phyloP scores from a whole-genome alignment of 345 rosid genomes.

The Moringa oleifera region DNA sequence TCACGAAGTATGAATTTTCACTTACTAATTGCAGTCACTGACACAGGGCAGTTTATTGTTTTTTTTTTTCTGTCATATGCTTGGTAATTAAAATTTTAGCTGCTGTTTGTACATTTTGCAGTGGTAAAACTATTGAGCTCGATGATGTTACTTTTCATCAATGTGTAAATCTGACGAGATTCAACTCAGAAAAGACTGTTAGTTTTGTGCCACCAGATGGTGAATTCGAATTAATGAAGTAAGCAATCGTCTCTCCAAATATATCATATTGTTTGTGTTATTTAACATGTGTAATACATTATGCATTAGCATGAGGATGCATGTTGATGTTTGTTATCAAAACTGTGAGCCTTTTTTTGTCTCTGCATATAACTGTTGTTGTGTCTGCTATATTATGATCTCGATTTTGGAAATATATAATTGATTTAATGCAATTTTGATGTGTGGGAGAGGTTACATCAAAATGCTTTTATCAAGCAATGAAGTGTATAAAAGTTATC shows the following conservation, averaged over 20 bases:
- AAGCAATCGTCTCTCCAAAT: constrained; percentile 16
- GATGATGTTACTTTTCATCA: constrained; percentile 99
- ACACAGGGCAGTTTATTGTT: neutral
- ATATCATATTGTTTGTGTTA: neutral
- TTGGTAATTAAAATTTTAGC: neutral
- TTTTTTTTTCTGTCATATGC: too few relatives aligned
- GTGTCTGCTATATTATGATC: too few relatives aligned
- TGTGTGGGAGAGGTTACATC: neutral
- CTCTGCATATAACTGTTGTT: too few relatives aligned
- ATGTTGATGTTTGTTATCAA: neutral
- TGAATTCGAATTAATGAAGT: constrained; percentile 99
- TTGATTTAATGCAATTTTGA: neutral
- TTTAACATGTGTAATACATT: neutral
- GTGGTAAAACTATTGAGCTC: constrained; percentile 97
- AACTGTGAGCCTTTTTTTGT: too few relatives aligned
- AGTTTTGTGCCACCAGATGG: constrained; percentile 99
- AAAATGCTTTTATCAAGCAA: neutral
- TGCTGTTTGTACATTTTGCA: constrained; percentile 22
- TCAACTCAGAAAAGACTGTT: constrained; percentile 96
- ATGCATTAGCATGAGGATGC: too few relatives aligned
- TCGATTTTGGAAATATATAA: neutral
- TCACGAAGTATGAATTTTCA: neutral
- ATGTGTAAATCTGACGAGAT: constrained; percentile 95
- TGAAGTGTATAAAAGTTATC: too few relatives aligned
- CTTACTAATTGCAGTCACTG: neutral